These are phyloP conservation scores for Geotrichum carabidarum DNA, from an alignment of 1,139 yeast genomes.

Conservation along the genomic window DNA sequence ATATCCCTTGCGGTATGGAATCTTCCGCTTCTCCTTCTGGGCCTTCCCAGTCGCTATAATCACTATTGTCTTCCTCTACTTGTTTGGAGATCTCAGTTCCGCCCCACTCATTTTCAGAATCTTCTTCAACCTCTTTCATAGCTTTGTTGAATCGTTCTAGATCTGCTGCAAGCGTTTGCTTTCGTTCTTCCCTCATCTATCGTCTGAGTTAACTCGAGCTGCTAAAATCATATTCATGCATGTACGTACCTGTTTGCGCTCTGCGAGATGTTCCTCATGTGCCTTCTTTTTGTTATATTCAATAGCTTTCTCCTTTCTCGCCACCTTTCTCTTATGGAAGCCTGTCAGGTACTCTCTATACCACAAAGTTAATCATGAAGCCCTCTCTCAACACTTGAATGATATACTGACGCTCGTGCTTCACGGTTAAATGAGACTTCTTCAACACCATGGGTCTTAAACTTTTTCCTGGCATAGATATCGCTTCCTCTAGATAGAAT, in stretches of 20 bases:
- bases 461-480: constrained; percentile 62
- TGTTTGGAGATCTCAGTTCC: background rate
- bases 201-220: constrained; percentile 2
- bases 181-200: constrained; percentile 19
- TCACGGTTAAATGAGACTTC: constrained; percentile 79
- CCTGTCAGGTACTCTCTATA: constrained; percentile 76
- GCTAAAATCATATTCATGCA: background rate
- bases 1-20: constrained; percentile 42
- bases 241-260: constrained; percentile 50
- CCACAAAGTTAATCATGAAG: background rate
- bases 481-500: constrained; percentile 78
- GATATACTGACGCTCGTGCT: constrained; percentile 45
- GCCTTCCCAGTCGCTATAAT: constrained; percentile 38
- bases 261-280: constrained; percentile 66
- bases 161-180: constrained; percentile 16
- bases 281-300: constrained; percentile 72
- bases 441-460: constrained; percentile 62
- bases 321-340: constrained; percentile 86
- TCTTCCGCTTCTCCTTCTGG: constrained; percentile 20
- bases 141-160: constrained; percentile 14
- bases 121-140: constrained; percentile 15
- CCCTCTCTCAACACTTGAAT: background rate
- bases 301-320: constrained; percentile 81
- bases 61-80: constrained; percentile 7
- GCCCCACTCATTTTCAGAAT: constrained; percentile 5